phyloP scores from a whole-genome alignment of 179 eudicot genomes.

The Heliamphora pulchella region DNA sequence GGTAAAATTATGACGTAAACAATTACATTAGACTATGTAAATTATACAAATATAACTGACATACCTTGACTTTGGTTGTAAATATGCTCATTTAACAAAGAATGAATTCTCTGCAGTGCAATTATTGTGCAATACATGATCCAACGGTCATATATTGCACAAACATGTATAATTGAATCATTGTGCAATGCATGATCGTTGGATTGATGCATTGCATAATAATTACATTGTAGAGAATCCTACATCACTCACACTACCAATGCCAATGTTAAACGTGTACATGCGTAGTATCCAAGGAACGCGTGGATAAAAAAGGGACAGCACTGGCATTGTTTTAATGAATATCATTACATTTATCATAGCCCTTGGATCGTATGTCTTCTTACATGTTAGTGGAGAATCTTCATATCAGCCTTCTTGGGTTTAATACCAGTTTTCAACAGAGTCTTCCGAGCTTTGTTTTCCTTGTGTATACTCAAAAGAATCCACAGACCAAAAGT shows the following conservation, averaged over 20 bases:
- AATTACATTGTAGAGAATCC: not conserved
- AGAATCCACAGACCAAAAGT: not conserved
- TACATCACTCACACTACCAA: not conserved
- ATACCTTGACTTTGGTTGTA: no score
- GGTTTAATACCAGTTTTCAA: not conserved
- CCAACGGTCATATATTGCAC: no score
- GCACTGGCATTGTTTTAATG: not conserved
- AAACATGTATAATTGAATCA: no score
- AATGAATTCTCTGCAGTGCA: no score
- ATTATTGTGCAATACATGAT: no score
- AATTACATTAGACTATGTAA: no score
- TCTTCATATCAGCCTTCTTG: slow-evolving; percentile 3
- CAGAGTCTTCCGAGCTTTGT: not conserved
- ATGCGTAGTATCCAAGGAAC: not conserved
- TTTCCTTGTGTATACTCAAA: not conserved
- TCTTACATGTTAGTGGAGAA: not conserved
- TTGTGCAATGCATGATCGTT: no score
- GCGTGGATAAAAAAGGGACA: not conserved
- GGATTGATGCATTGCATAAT: no score
- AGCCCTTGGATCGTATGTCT: slow-evolving; percentile 3
- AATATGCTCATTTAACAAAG: no score
- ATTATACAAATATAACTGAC: no score
- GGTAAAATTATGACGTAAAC: no score
- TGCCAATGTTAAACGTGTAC: not conserved
- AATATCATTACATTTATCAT: not conserved